Base-by-base conservation (phyloP, 495 filamentous ascomycete species). In the Daldinia loculata region DNA sequence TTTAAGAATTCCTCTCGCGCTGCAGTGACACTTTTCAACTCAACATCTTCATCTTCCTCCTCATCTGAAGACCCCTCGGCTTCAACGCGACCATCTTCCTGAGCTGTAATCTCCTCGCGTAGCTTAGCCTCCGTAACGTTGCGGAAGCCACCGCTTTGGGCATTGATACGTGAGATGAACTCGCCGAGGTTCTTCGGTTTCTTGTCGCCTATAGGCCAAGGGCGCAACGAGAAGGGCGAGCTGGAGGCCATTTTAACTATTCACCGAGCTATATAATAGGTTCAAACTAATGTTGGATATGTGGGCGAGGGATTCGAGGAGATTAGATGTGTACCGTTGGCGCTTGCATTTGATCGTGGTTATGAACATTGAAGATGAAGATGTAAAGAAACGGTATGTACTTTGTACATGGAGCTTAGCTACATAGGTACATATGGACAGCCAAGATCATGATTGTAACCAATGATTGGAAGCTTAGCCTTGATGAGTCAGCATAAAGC, bases 91-190 rank as follows among this genome's bases (percentile, higher is more conserved):
- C 66, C 76, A 29, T 75, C 77, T 61, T 87, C 79, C 39, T 82
- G 81, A 24, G 83, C 81, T 38, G 84, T 82, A 36, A 92, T 88
- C 74, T 90, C 86, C 41, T 86, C 83, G 15, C 83, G 84, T 3
- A 94, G 75, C 17, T 85, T 81, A 36, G 85, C 84, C 76, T 91
- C 88, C 57, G 86, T 89, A 69, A 93, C 79, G 58, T 86, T 84
- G 36, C 90, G 88, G 67, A 97, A 94, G 7, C 89, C 88, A 27
- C 92, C 93, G 63, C 88, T 89, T 70, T 94, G 86, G 39, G 83
- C 79, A 75, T 91, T 92, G 79, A 95, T 90, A 61, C 93, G 89
- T 52, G 84, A 78, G 61, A 95, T 92, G 56, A 93, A 87, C 41
- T 89, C 86, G n/a, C 86, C 83, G 12, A 96, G 80, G 12, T 82